Conservation (phyloP, 2,329 filamentous ascomycete genomes). For the Lachnellula willkommii region DNA sequence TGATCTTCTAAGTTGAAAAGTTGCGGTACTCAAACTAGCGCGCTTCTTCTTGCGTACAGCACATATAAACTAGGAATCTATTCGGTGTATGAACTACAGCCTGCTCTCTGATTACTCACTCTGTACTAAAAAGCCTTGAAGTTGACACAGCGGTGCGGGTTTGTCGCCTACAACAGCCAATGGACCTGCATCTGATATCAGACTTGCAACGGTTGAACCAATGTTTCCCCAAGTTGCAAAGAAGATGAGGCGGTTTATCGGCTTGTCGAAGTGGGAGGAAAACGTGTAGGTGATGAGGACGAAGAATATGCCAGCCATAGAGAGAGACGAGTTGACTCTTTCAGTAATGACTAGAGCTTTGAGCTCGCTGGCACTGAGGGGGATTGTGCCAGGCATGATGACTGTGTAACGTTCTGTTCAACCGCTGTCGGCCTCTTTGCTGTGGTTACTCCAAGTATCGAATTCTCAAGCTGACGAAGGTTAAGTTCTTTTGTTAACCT, state of each 20-base stretch:
- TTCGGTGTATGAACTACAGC: too few relatives aligned
- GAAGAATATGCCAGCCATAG: constrained; percentile 47
- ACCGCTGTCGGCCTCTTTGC: neutral
- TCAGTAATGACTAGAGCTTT: neutral
- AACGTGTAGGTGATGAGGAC: constrained; percentile 47
- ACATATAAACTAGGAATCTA: too few relatives aligned
- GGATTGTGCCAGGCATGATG: neutral
- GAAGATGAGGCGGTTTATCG: constrained; percentile 55
- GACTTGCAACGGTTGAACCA: constrained; percentile 47
- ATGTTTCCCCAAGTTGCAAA: constrained; percentile 55
- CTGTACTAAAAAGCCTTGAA: constrained; percentile 75
- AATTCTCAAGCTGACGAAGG: too few relatives aligned
- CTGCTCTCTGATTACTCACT: constrained; percentile 28
- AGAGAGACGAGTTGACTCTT: constrained; percentile 43
- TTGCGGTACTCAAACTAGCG: too few relatives aligned
- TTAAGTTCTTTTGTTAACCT: too few relatives aligned
- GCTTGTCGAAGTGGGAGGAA: constrained; percentile 47
- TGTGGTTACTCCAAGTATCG: too few relatives aligned
- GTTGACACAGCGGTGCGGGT: constrained; percentile 45
- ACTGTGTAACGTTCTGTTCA: neutral
- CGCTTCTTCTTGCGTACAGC: too few relatives aligned
- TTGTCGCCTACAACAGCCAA: neutral
- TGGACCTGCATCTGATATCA: constrained; percentile 45
- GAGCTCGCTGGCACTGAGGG: neutral
- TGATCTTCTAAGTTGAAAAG: too few relatives aligned